Evolutionary conservation across 2,329 filamentous ascomycete species (phyloP).

Genomic region (Tolypocladium ophioglossoides): DNA sequence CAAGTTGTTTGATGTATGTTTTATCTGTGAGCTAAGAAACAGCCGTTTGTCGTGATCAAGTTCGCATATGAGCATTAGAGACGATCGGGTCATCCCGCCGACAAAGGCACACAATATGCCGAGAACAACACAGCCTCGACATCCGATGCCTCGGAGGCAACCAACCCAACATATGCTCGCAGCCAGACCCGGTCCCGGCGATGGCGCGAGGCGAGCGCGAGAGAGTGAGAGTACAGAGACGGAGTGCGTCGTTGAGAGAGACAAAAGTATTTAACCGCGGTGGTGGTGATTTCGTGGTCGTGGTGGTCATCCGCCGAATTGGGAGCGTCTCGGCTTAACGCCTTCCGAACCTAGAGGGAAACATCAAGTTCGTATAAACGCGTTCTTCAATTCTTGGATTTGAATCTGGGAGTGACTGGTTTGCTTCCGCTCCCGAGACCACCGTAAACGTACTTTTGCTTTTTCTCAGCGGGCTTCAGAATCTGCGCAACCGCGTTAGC

Average conservation of each 20-base stretch:
- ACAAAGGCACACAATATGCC: conserved; percentile 1
- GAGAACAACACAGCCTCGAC: conserved; percentile 5
- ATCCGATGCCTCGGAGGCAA: conserved; percentile 16
- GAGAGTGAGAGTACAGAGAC: conserved; percentile 6
- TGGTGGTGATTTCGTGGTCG: conserved; percentile 8
- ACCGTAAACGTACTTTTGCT: conserved; percentile 97
- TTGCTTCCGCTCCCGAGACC: conserved; percentile 48
- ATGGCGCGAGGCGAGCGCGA: conserved; percentile 17
- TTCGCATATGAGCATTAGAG: conserved; percentile 27
- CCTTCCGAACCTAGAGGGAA: conserved; percentile 89
- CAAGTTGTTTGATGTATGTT: conserved; percentile 18
- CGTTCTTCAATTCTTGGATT: conserved; percentile 12
- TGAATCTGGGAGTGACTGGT: conserved; percentile 12
- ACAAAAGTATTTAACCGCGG: conserved; percentile 4
- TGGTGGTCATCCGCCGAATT: conserved; percentile 11
- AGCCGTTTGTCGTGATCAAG: conserved; percentile 30
- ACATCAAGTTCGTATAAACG: conserved; percentile 49
- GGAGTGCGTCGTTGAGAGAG: conserved; percentile 6
- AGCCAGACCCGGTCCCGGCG: conserved; percentile 12
- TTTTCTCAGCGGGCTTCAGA: conserved; percentile 99
- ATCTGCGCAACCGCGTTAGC: conserved; percentile 46
- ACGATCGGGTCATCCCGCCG: conserved; percentile 14
- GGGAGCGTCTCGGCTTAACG: conserved; percentile 45
- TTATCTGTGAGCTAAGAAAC: conserved; percentile 32
- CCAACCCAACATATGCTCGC: conserved; percentile 14